Base-by-base conservation (phyloP, 2,329 filamentous ascomycete species). In the Emergomyces pasteurianus region DNA sequence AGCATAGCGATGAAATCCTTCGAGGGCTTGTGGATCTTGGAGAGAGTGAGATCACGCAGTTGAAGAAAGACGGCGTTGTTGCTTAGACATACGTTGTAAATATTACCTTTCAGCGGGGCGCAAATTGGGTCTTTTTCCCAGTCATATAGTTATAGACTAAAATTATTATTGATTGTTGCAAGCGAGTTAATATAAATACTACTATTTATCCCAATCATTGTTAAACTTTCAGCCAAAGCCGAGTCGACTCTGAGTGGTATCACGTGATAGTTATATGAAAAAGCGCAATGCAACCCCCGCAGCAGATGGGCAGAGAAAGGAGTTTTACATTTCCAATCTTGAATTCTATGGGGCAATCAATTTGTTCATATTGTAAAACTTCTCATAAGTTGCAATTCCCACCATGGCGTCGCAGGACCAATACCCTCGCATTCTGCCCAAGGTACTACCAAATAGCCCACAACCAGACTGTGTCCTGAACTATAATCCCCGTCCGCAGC, bases 1-100 rank as follows among this genome's bases (percentile, higher is more conserved):
- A 96, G 75, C 90, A 96, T 73, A 96, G 91, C 0, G 80, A 90
- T 65, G 88, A 94, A 72, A 81, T 96, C 5, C 73, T 96, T 61
- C 71, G 73, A 23, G 80, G 82, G 28, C 71, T 90, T 26, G 74
- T 94, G 21, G 84, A 85, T 0, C 77, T 89, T 65, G 78, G 75
- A 18, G 74, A 79, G 54, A 74, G 73, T 0, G 80, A 87, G 57
- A 87, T 96, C 60, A 72, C 78, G 47, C 75, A 73, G 10, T 72
- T 95, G 65, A 88, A 81, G 68, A 75, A 79, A 38, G 81, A 84
- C 57, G 90, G 90, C 0, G 84, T 90, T 1, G 78, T 95, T 40
- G 79, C 79, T 62, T 84, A 74, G 63, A 61, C 26, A 54, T 43
- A 31, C 21, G 16, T 18, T 57, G 28, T 42, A 43, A 7, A 43